Evolutionary conservation across 1,139 yeast genomes (phyloP).

Genomic region (Yamadazyma friedrichii): DNA sequence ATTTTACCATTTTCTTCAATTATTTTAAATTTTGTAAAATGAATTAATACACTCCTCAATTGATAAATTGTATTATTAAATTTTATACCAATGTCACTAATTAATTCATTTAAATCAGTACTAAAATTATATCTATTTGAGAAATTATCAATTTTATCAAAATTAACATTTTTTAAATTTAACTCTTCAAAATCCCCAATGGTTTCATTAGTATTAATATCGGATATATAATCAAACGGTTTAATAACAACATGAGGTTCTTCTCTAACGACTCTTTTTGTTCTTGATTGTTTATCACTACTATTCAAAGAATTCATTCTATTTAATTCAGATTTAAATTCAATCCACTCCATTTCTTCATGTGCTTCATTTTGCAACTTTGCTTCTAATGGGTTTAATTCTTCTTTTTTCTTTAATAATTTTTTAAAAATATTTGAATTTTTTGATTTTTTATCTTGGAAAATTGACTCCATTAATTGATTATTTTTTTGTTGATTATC

Average conservation of each 20-base stretch:
- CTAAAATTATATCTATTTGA: conserved; percentile 28
- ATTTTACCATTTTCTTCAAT: conserved; percentile 39
- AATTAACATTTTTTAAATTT: conserved; percentile 9
- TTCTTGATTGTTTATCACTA: conserved; percentile 67
- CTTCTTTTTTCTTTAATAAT: conserved; percentile 37
- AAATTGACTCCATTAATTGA: conserved; percentile 39
- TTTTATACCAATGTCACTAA: conserved; percentile 45
- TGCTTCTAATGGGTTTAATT: conserved; percentile 33
- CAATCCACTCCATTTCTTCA: conserved; percentile 41
- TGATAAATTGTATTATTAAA: conserved; percentile 37
- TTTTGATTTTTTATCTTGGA: conserved; percentile 45
- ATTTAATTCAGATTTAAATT: conserved; percentile 55
- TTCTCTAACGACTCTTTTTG: conserved; percentile 64
- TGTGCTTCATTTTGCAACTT: conserved; percentile 23
- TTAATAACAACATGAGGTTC: conserved; percentile 65
- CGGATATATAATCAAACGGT: conserved; percentile 65
- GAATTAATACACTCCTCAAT: conserved; percentile 39
- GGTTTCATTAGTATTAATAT: conserved; percentile 44
- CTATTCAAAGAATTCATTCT: conserved; percentile 74
- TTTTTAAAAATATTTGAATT: conserved; percentile 57
- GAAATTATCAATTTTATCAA: conserved; percentile 35
- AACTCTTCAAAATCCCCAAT: conserved; percentile 21
- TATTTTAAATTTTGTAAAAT: conserved; percentile 39
- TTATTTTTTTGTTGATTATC: conserved; percentile 18
- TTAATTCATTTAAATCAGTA: conserved; percentile 42